Evolutionary conservation across 768 basidiomycete species (phyloP).

Genomic region (Termitomyces sp.): DNA sequence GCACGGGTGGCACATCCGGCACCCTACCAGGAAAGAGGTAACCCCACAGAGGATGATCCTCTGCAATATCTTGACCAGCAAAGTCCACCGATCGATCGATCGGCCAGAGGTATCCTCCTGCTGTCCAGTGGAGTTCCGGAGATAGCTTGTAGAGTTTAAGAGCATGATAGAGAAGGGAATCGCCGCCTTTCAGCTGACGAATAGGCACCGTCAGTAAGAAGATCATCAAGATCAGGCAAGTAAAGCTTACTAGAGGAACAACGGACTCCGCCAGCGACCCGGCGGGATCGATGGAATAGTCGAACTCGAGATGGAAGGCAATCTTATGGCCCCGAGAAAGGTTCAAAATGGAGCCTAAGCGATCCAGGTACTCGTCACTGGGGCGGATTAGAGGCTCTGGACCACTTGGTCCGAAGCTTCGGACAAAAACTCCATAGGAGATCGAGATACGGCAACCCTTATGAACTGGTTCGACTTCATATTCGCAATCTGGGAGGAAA

Average conservation of each 20-base stretch:
- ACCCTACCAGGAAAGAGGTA: slow-evolving; percentile 16
- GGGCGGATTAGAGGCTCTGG: slow-evolving; percentile 66
- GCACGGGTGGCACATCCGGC: slow-evolving; percentile 31
- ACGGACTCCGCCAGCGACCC: slow-evolving; percentile 64
- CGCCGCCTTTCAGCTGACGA: slow-evolving; percentile 67
- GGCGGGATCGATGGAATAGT: slow-evolving; percentile 67
- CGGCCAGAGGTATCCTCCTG: slow-evolving; percentile 81
- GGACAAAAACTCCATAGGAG: slow-evolving; percentile 67
- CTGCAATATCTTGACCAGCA: slow-evolving; percentile 35
- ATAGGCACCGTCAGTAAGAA: not conserved
- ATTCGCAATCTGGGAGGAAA: slow-evolving; percentile 68
- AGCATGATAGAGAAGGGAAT: slow-evolving; percentile 70
- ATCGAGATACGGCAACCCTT: slow-evolving; percentile 66
- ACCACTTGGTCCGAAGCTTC: slow-evolving; percentile 54
- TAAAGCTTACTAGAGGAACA: slow-evolving; percentile 66
- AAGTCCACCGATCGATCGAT: slow-evolving; percentile 65
- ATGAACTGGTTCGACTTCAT: slow-evolving; percentile 66
- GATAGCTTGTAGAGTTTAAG: slow-evolving; percentile 70
- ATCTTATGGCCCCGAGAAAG: slow-evolving; percentile 65
- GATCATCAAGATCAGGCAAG: not conserved
- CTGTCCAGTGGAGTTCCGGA: slow-evolving; percentile 76
- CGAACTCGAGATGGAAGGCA: slow-evolving; percentile 65
- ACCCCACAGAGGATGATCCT: slow-evolving; percentile 8
- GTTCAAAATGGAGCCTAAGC: slow-evolving; percentile 68
- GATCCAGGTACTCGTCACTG: slow-evolving; percentile 68